phyloP scores from a whole-genome alignment of 371 early-diverging fungal genomes.

The Saksenaea oblongispora region DNA sequence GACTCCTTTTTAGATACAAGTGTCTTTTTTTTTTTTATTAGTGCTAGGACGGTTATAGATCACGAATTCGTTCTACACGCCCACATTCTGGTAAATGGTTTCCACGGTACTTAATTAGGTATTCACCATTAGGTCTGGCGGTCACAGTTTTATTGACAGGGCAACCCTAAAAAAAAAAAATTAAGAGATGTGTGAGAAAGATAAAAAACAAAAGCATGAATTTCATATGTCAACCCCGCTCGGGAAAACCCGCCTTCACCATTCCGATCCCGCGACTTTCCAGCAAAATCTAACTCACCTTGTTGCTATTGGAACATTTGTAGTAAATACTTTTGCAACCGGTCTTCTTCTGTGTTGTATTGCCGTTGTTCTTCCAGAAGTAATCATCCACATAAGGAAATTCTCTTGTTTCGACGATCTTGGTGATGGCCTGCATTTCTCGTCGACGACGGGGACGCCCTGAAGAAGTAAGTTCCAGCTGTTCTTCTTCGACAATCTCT shows the following conservation, averaged over 20 bases:
- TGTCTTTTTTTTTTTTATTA: neutral
- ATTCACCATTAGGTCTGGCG: constrained; percentile 57
- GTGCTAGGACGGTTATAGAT: constrained; percentile 24
- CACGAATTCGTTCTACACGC: constrained; percentile 43
- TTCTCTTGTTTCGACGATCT: constrained; percentile 55
- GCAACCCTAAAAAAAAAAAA: constrained; percentile 36
- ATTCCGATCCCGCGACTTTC: constrained; percentile 13
- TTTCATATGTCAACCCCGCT: constrained; percentile 28
- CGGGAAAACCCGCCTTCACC: constrained; percentile 26
- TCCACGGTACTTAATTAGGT: constrained; percentile 63
- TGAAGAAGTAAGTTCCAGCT: constrained; percentile 9
- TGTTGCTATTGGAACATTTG: constrained; percentile 47
- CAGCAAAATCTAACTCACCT: constrained; percentile 19
- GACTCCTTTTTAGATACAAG: neutral
- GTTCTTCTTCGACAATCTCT: constrained; percentile 17
- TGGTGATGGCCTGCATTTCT: constrained; percentile 58
- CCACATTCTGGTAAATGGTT: constrained; percentile 60
- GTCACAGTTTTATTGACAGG: constrained; percentile 70
- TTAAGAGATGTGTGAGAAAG: constrained; percentile 10
- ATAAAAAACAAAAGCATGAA: constrained; percentile 21
- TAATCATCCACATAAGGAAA: constrained; percentile 44
- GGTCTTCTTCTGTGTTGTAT: constrained; percentile 56
- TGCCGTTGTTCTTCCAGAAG: constrained; percentile 61
- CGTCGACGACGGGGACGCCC: constrained; percentile 40
- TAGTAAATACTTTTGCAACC: constrained; percentile 58